These are phyloP conservation scores for Phtheirospermum japonicum DNA, from an alignment of 257 asterid genomes.

Conservation along the genomic window DNA sequence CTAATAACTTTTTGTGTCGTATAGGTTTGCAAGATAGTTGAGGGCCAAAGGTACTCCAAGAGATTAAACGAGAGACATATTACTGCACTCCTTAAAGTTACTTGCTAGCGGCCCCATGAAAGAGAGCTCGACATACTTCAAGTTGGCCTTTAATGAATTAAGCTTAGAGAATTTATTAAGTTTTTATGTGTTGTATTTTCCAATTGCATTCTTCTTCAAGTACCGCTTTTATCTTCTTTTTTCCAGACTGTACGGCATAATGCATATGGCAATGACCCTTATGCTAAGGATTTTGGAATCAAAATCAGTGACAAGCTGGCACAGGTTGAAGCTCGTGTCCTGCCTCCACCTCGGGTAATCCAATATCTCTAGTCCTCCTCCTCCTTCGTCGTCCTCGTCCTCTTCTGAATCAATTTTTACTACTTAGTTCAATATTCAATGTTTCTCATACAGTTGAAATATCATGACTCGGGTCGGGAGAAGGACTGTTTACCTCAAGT, in stretches of 20 bases:
- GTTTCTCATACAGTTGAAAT: conserved; percentile 62
- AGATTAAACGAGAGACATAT: conserved; percentile 90
- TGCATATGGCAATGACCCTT: conserved; percentile 75
- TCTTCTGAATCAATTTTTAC: background rate
- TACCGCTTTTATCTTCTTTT: background rate
- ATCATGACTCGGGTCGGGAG: conserved; percentile 92
- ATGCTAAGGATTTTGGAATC: conserved; percentile 92
- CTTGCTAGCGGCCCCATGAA: conserved; percentile 93
- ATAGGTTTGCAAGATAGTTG: conserved; percentile 93
- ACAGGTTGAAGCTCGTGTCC: conserved; percentile 94
- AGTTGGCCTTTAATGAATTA: conserved; percentile 35
- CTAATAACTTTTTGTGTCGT: conserved; percentile 2
- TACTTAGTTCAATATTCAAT: background rate
- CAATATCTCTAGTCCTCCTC: background rate
- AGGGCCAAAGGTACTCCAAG: conserved; percentile 93
- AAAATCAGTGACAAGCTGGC: conserved; percentile 83
- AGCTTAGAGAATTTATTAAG: background rate
- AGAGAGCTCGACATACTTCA: conserved; percentile 72
- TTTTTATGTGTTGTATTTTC: conserved; percentile 6
- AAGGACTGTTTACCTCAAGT: conserved; percentile 89
- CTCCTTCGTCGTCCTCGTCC: no score
- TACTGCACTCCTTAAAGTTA: conserved; percentile 84
- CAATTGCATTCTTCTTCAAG: background rate
- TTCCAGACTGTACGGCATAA: conserved; percentile 81
- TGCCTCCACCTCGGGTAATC: conserved; percentile 89